Evolutionary conservation across 2,329 filamentous ascomycete species (phyloP), one percentile per base, ranked within the genome.

Genomic region (Cryphonectria nitschkei): DNA sequence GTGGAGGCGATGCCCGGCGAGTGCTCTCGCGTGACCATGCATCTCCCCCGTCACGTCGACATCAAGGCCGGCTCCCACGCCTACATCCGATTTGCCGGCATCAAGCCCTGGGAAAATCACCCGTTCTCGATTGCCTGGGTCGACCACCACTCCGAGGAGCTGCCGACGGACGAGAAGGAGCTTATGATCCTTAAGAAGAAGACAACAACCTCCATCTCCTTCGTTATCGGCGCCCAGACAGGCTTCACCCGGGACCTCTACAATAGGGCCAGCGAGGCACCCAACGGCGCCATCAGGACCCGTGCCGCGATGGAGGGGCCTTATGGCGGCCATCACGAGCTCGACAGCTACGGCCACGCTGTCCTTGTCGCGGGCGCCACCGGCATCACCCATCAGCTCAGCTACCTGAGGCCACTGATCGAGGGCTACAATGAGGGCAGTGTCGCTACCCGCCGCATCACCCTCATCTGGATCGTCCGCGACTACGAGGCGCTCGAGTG

Each of bases 381-480:
- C 6, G 96, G 96, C 73, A 98, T 99, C 81, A 97, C 95, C 0
- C 95, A 98, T 80, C 94, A 97, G 79, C 89, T 98, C 41, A 93
- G 94, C 46, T 97, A 97, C 80, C 87, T 98, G 11, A 91, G 90
- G 69, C 91, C 96, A 67, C 84, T 95, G 5, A 87, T 95, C 71
- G 83, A 89, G 68, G 92, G 92, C 4, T 92, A 88, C 80, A 88
- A 89, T 68, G 84, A 88, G 0, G 88, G 89, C 71, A 94, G 90
- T 0, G 90, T 94, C 52, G 94, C 95, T 5, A 94, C 93, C 3
- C 91, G 94, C 67, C 90, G 91, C 56, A 83, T 98, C 63, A 93
- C 92, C 1, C 89, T 98, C 9, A 89, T 98, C 72, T 98, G 96
- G 96, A 91, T 97, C 77, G 92, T 98, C 74, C 93, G 96, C 73